Base-by-base conservation (phyloP, 306 rosid genomes). In the Malus orientalis region DNA sequence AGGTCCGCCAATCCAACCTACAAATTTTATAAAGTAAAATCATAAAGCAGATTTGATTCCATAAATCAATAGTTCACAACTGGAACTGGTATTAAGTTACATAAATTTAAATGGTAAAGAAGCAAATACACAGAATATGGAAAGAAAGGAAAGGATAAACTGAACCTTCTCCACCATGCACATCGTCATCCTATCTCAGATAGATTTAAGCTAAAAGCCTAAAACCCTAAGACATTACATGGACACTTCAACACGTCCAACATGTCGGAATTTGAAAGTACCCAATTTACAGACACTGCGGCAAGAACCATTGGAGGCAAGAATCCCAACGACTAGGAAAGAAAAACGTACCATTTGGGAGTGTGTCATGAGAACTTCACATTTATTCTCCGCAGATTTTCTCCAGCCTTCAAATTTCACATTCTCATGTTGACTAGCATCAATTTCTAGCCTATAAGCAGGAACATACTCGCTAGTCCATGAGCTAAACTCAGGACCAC, bases 311-410 rank as follows among this genome's bases (percentile, higher is more conserved):
- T 29, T 15, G 27, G 63, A 60, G 75, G 33, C 72, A 70, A 25
- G 40, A 80, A 73, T 45, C 74, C 66, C 75, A 57, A 68, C 38
- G 33, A 70, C 71, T 69, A 86, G 85, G 85, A 77, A 85, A 74
- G 84, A 81, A 80, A 45, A 55, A 71, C 76, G 54, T 92, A 94
- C 98, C 98, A 92, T 90, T 87, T 94, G 98, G 76, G 97, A 87
- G 91, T 94, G 96, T 75, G 98, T 92, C 87, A 90, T 86, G 83
- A 90, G 86, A 69, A 89, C 95, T 83, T 92, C 98, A 96, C 92
- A 89, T 83, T 75, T 83, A 85, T 88, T 88, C 73, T 84, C 88
- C 29, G 80, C 69, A 79, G 88, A 85, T 81, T 84, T 84, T 76
- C 89, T 89, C 97, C 95, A 89, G 67, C 97, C 98, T 58, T 89